A percentile compares a stretch with the other conserved stretches of the same genome.
These are phyloP conservation scores for Chenopodium suecicum DNA, from an alignment of 148 eudicot species.

Conservation along the genomic window DNA sequence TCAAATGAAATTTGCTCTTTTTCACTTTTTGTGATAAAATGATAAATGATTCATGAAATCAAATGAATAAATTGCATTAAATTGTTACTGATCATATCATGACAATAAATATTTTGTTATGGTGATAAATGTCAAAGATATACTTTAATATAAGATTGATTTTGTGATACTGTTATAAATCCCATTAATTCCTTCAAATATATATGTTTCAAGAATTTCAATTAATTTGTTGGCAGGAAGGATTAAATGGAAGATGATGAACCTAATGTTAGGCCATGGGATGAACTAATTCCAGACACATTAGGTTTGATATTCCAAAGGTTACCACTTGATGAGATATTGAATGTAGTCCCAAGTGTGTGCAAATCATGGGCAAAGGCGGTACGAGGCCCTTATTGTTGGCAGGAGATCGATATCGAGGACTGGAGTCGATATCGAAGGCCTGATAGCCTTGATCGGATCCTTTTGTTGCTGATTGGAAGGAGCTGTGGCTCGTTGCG, in stretches of 20 bases:
- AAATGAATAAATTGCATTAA: too few species aligned
- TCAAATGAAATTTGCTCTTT: too few species aligned
- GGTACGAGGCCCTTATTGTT: slow-evolving; percentile 79
- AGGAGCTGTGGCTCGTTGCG: slow-evolving; percentile 66
- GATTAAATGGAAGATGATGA: slow-evolving; percentile 44
- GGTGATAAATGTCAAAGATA: slow-evolving; percentile 6
- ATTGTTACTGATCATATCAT: neutral
- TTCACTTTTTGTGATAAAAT: too few species aligned
- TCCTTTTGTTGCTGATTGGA: slow-evolving; percentile 56
- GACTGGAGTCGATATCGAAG: slow-evolving; percentile 64
- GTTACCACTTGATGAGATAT: slow-evolving; percentile 61
- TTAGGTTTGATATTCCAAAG: slow-evolving; percentile 67
- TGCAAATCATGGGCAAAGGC: slow-evolving; percentile 72
- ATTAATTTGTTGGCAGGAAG: slow-evolving; percentile 12
- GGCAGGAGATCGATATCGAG: slow-evolving; percentile 81
- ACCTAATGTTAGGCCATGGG: slow-evolving; percentile 50
- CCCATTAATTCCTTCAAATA: neutral
- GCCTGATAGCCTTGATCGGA: slow-evolving; percentile 54
- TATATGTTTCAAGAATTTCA: too few species aligned
- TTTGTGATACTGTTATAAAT: neutral
- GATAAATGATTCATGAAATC: too few species aligned
- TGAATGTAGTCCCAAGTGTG: slow-evolving; percentile 62
- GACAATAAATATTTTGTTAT: neutral
- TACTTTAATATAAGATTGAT: neutral
- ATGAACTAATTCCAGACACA: slow-evolving; percentile 64